Evolutionary conservation across 352 stramenopile species (phyloP), one percentile per base, ranked within the genome.

Genomic region (Paralagenidium karlingii): DNA sequence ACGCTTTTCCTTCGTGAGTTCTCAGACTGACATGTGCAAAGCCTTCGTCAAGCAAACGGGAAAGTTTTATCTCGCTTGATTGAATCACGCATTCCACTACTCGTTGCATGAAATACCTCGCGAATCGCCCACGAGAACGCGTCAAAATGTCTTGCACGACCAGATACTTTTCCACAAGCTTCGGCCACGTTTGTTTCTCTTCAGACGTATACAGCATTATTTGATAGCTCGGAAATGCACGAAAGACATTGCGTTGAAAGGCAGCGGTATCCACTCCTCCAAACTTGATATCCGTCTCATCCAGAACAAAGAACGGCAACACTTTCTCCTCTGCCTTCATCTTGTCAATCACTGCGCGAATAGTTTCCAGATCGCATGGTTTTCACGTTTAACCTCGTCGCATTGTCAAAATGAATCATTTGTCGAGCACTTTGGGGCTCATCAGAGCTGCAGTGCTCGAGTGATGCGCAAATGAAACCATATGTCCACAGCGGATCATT

Each of bases 191-290:
- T n/a, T n/a, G n/a, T n/a, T n/a, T n/a, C n/a, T n/a, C n/a, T n/a
- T n/a, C n/a, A n/a, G n/a, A n/a, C n/a, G n/a, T n/a, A n/a, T n/a
- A n/a, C n/a, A n/a, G n/a, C n/a, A n/a, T n/a, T n/a, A n/a, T n/a
- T n/a, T n/a, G n/a, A n/a, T n/a, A n/a, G n/a, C n/a, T n/a, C n/a
- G n/a, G n/a, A n/a, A n/a, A 59, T 5, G 13, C 29, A 39, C 49
- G 32, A 47, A 58, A 58, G 6, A 53, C 34, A 29, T 63, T 63
- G 10, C 40, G 49, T 52, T 63, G 49, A 34, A 63, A 59, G 26
- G 53, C 49, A 16, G 45, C 33, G 12, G 42, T 4, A 18, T 47
- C 54, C 45, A 30, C 44, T 20, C 40, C 37, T 33, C 39, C 37
- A 39, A 24, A 15, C 3, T 45, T 9, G 31, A 38, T 19, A 38